Conservation (phyloP, 495 filamentous ascomycete genomes). For the Tetracladium setigerum region DNA sequence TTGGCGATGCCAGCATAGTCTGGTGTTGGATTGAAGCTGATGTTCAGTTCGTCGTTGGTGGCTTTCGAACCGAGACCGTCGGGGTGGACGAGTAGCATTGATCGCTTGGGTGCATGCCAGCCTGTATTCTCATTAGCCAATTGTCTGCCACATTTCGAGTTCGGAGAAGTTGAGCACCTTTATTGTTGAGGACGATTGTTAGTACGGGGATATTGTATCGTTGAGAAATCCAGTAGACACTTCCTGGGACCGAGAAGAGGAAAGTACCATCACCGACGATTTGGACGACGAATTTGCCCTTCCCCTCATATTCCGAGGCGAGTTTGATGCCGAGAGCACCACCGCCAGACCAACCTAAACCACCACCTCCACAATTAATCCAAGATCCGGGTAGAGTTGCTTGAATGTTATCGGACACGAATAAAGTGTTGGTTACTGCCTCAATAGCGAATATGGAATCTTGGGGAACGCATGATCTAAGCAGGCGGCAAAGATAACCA, state of each 20-base stretch:
- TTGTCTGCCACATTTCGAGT: neutral
- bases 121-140: slow-evolving; percentile 35
- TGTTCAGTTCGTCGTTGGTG: slow-evolving; percentile 82
- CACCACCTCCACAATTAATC: slow-evolving; percentile 93
- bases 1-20: slow-evolving; percentile 91
- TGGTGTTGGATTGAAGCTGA: slow-evolving; percentile 76
- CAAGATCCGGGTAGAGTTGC: slow-evolving; percentile 70
- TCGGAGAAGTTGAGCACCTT: slow-evolving; percentile 40
- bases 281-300: slow-evolving; percentile 82
- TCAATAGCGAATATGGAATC: slow-evolving; percentile 85
- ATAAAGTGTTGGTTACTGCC: slow-evolving; percentile 74
- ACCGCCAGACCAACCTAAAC: slow-evolving; percentile 92
- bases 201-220: slow-evolving; percentile 84
- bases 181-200: slow-evolving; percentile 91
- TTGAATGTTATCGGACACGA: slow-evolving; percentile 76
- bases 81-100: slow-evolving; percentile 74
- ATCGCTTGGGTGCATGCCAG: slow-evolving; percentile 78
- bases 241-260: slow-evolving; percentile 81
- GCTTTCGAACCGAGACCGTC: slow-evolving; percentile 70
- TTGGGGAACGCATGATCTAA: slow-evolving; percentile 57
- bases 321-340: slow-evolving; percentile 84
- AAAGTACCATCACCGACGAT: slow-evolving; percentile 92
- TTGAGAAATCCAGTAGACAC: slow-evolving; percentile 86
- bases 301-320: slow-evolving; percentile 59
- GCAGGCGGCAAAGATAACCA: slow-evolving; percentile 57